These are phyloP conservation scores for Stagonosporopsis cucurbitacearum DNA, from an alignment of 2,329 filamentous ascomycete species.

Conservation along the genomic window DNA sequence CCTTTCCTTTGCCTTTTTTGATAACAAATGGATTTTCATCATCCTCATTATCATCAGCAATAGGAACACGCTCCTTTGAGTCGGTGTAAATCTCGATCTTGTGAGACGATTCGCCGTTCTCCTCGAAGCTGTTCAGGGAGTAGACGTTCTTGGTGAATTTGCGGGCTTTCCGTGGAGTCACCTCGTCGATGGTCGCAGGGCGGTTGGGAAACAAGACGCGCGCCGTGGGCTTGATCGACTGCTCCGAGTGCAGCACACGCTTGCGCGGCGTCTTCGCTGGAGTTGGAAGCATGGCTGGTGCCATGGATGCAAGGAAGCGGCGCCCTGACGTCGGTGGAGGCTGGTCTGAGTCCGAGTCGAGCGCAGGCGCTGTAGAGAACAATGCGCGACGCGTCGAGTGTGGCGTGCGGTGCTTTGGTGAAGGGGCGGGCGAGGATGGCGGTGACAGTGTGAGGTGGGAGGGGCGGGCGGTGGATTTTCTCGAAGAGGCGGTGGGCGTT, in stretches of 20 bases:
- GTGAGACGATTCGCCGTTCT: slow-evolving; percentile 62
- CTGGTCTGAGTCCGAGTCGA: slow-evolving; percentile 43
- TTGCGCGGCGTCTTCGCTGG: slow-evolving; percentile 79
- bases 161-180: slow-evolving; percentile 64
- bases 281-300: slow-evolving; percentile 71
- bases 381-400: slow-evolving; percentile 40
- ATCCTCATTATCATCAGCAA: slow-evolving; percentile 63
- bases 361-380: slow-evolving; percentile 26
- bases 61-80: slow-evolving; percentile 75
- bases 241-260: slow-evolving; percentile 51
- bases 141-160: slow-evolving; percentile 62
- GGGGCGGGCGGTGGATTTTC: slow-evolving; percentile 47
- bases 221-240: slow-evolving; percentile 56
- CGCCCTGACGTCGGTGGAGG: slow-evolving; percentile 35
- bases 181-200: slow-evolving; percentile 66
- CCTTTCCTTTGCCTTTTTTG: slow-evolving; percentile 52
- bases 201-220: slow-evolving; percentile 66
- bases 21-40: slow-evolving; percentile 76
- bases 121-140: slow-evolving; percentile 46
- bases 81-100: slow-evolving; percentile 78
- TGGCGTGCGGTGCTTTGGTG: slow-evolving; percentile 38
- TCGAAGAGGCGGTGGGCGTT: slow-evolving; percentile 40
- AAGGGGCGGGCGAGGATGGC: slow-evolving; percentile 50
- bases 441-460: slow-evolving; percentile 56
- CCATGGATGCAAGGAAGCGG: slow-evolving; percentile 35